These are phyloP conservation scores for Ophiostoma sp. DNA, from an alignment of 2,329 filamentous ascomycete genomes.

Conservation along the genomic window DNA sequence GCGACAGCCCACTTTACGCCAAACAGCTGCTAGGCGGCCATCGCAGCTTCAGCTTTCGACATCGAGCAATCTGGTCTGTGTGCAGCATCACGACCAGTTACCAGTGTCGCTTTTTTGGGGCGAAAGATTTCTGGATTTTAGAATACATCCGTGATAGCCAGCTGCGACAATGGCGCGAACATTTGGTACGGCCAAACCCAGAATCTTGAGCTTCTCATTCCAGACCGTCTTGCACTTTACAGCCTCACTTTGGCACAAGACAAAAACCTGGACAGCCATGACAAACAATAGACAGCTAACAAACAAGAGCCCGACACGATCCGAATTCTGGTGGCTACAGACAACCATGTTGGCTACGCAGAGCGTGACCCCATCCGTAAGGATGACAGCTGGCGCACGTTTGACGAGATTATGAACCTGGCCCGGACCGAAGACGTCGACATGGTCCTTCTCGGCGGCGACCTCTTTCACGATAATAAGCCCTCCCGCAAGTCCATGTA, in stretches of 20 bases:
- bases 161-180: background rate
- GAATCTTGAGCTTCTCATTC: too few relatives aligned
- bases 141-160: background rate
- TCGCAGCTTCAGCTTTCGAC: background rate
- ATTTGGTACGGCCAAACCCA: background rate
- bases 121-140: background rate
- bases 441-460: constrained; percentile 92
- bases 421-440: constrained; percentile 81
- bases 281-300: background rate
- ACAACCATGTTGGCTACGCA: constrained; percentile 96
- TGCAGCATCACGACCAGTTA: background rate
- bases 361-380: constrained; percentile 92
- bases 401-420: constrained; percentile 89
- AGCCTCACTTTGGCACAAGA: background rate
- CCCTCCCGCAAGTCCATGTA: constrained; percentile 94
- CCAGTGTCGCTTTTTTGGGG: background rate
- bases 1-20: constrained; percentile 20
- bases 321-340: constrained; percentile 86
- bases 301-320: constrained; percentile 68
- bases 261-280: background rate
- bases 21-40: background rate
- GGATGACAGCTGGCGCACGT: constrained; percentile 93
- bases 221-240: background rate
- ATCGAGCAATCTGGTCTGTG: background rate
- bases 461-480: constrained; percentile 97